Percentiles rank a stretch among this genome's conserved stretches.
phyloP scores from a whole-genome alignment of 495 filamentous ascomycete genomes.

The Geoglossum glabrum region DNA sequence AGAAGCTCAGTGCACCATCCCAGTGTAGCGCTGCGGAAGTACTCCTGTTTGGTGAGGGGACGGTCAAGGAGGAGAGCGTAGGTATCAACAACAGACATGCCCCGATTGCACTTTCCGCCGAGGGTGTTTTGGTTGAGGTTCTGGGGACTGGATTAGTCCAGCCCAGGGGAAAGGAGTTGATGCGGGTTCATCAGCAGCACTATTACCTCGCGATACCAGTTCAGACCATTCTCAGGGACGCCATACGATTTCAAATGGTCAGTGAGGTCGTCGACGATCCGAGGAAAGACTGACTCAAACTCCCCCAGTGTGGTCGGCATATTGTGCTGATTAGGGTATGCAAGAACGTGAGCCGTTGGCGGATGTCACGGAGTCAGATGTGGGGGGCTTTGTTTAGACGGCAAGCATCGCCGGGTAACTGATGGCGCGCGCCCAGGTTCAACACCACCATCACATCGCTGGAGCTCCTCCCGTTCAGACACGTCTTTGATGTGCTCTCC shows the following conservation, averaged over 20 bases:
- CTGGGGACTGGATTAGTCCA: conserved; percentile 22
- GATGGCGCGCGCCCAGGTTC: too few species aligned
- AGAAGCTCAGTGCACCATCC: conserved; percentile 96
- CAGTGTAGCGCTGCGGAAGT: conserved; percentile 62
- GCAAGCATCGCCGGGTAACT: too few species aligned
- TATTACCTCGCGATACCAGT: conserved; percentile 68
- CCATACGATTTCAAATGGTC: conserved; percentile 58
- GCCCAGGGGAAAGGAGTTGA: neutral
- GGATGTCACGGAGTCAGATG: too few species aligned
- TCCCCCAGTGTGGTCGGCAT: conserved; percentile 48
- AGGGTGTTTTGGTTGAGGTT: conserved; percentile 64
- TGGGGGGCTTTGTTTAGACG: too few species aligned
- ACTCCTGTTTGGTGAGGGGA: conserved; percentile 55
- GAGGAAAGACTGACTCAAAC: conserved; percentile 77
- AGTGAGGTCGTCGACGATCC: conserved; percentile 55
- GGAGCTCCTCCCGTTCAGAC: too few species aligned
- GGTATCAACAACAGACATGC: conserved; percentile 92
- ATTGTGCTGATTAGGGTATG: neutral
- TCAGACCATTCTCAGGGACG: conserved; percentile 57
- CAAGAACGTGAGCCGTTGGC: neutral
- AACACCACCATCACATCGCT: too few species aligned
- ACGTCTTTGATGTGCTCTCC: too few species aligned
- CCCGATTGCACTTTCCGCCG: conserved; percentile 95
- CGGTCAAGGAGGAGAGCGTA: conserved; percentile 54
- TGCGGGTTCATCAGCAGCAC: neutral